Base-by-base conservation (phyloP, 352 stramenopile species). In the Thalassiosira hispida region DNA sequence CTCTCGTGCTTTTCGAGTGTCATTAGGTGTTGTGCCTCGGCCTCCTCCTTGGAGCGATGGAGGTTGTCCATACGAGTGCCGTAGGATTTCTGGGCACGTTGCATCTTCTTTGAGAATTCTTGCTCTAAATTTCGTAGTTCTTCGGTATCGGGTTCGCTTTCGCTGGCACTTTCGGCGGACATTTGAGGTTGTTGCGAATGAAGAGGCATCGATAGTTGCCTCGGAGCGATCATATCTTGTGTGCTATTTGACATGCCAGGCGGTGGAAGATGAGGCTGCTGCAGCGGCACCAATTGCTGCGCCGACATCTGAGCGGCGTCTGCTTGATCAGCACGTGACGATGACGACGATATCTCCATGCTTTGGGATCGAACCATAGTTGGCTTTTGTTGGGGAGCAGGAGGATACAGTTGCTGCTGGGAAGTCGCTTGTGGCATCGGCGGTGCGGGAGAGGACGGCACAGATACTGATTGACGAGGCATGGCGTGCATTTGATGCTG, bases 41-140 rank as follows among this genome's bases (percentile, higher is more conserved):
- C 73, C 56, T 94, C 83, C 51, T 87, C 73, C 61, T 89, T 86
- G 4, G 78, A 89, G 29, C 85, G 62, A 55, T 90, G 74, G 4
- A 95, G 73, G 72, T 89, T 94, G 61, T 92, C 83, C 86, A 94
- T 93, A 38, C 88, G 71, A 59, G 70, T 92, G 44, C 91, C 81
- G 67, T 92, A 92, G 5, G 90, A 88, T 79, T 91, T 91, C 69
- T 93, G 84, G 20, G 89, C 85, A 20, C 87, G 76, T 64, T 85
- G 81, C 62, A 90, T 55, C 60, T 89, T 91, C 70, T 92, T 91
- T 69, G 88, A 73, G 63, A 90, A 91, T 73, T 94, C 86, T 66
- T 88, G 52, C 11, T 93, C 79, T 0, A 94, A 62, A 44, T 84
- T 83, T 33, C 78, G 55, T 33, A 93, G 71, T 74, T 93, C 83